Conservation (phyloP, 192 early-diverging fungal species). For the Chytriomyces confervae region DNA sequence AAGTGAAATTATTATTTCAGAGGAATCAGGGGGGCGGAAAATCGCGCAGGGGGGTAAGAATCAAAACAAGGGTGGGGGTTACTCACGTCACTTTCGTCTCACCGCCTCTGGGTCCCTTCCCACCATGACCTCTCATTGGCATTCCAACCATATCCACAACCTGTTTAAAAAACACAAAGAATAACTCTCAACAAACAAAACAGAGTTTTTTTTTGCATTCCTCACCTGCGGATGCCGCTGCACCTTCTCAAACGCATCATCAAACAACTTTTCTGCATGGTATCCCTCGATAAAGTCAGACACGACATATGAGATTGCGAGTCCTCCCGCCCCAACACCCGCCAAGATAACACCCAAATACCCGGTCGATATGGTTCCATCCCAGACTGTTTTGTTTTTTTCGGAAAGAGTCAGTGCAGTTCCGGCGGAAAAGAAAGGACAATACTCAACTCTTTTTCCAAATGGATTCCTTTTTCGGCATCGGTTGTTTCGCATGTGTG, state of each 20-base stretch:
- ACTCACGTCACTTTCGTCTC: slow-evolving; percentile 15
- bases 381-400: background rate
- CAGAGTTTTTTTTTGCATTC: background rate
- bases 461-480: background rate
- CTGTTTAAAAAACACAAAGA: background rate
- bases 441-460: background rate
- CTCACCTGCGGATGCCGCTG: slow-evolving; percentile 1
- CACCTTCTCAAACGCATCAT: slow-evolving; percentile 34
- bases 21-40: background rate
- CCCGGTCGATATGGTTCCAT: slow-evolving; percentile 9
- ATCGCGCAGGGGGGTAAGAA: background rate
- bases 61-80: background rate
- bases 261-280: slow-evolving; percentile 14
- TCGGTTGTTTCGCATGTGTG: background rate
- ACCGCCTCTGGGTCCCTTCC: slow-evolving; percentile 20
- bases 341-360: slow-evolving; percentile 30
- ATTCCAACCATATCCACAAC: slow-evolving; percentile 28
- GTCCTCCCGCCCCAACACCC: slow-evolving; percentile 20
- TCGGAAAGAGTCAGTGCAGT: background rate
- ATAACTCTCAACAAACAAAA: background rate
- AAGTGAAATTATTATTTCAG: too few species aligned
- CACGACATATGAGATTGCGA: slow-evolving; percentile 25
- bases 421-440: background rate
- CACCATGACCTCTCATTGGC: slow-evolving; percentile 33
- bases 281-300: slow-evolving; percentile 24